Evolutionary conservation across 352 stramenopile genomes (phyloP).

Genomic region (Pythium utonaiense): DNA sequence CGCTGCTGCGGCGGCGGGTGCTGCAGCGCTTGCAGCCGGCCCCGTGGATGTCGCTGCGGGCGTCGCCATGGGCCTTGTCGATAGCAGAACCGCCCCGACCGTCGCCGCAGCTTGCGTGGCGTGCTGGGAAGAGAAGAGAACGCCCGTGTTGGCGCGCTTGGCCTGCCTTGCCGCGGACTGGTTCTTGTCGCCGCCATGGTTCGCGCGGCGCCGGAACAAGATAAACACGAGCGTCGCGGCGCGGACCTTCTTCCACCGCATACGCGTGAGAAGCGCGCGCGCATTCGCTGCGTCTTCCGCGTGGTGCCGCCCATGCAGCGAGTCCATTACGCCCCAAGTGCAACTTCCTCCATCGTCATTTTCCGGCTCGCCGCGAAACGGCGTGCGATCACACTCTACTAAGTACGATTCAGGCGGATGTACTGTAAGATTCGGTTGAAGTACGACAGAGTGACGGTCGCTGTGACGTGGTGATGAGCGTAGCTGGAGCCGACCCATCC

Average conservation of each 20-base stretch:
- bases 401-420: neutral
- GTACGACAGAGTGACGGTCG: no score
- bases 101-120: constrained; percentile 1
- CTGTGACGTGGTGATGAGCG: no score
- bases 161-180: neutral
- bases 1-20: neutral
- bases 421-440: no score
- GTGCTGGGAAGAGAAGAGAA: constrained; percentile 11
- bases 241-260: constrained; percentile 31
- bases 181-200: constrained; percentile 3
- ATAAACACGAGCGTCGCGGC: constrained; percentile 31
- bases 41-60: neutral
- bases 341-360: constrained; percentile 1
- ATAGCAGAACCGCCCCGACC: constrained; percentile 9
- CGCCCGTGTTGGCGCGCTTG: constrained; percentile 12
- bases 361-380: neutral
- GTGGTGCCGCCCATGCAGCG: neutral
- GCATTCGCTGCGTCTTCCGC: neutral
- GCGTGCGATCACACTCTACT: neutral
- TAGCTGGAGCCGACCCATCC: no score
- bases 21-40: neutral
- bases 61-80: neutral
- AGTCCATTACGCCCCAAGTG: neutral
- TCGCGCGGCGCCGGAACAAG: constrained; percentile 19
- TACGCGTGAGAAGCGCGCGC: neutral